Evolutionary conservation across 345 rosid species (phyloP).

Genomic region (Euphorbia tirucalli): DNA sequence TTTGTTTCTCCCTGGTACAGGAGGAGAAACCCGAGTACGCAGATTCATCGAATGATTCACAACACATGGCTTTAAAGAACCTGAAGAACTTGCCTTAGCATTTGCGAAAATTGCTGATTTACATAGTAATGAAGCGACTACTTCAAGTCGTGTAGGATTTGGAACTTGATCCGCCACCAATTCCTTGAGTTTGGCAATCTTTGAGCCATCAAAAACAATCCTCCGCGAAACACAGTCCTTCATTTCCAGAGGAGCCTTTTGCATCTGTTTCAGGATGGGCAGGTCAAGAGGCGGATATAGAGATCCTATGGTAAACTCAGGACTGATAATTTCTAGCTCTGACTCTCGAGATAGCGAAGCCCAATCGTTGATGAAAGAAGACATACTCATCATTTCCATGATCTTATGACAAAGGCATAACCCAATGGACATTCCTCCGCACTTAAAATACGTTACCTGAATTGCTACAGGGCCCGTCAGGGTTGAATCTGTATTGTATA

Average conservation of each 20-base stretch:
- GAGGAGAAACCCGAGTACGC: not conserved
- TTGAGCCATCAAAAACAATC: constrained; percentile 16
- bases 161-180: not conserved
- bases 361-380: not conserved
- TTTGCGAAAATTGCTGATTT: not conserved
- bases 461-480: not conserved
- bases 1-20: not conserved
- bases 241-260: not conserved
- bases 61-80: not conserved
- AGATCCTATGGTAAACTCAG: constrained; percentile 8
- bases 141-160: not conserved
- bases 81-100: not conserved
- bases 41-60: not conserved
- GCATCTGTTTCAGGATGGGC: not conserved
- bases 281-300: constrained; percentile 21
- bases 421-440: not conserved
- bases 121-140: not conserved
- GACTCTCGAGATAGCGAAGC: not conserved
- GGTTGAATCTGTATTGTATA: not conserved
- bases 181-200: not conserved
- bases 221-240: constrained; percentile 2
- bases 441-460: not conserved
- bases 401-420: not conserved
- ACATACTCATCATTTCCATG: not conserved
- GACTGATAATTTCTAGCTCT: not conserved